Percentiles rank a stretch among this genome's conserved stretches.
These are phyloP conservation scores for Mycena rebaudengoi DNA, from an alignment of 768 basidiomycete species.

Conservation along the genomic window DNA sequence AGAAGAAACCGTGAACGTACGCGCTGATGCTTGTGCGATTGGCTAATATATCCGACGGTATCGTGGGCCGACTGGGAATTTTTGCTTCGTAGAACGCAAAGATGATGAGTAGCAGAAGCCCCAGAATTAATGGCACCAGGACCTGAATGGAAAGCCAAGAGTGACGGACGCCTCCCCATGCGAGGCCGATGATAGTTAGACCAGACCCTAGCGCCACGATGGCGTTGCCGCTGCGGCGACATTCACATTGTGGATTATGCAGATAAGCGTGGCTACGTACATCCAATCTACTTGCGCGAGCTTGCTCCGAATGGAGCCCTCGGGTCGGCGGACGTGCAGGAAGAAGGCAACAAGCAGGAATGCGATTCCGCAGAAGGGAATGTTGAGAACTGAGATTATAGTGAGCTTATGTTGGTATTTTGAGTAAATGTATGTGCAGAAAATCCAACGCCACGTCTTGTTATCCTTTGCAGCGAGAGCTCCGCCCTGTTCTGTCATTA, in stretches of 20 bases:
- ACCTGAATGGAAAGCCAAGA: slow-evolving; percentile 46
- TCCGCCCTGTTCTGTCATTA: slow-evolving; percentile 8
- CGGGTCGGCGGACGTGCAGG: background rate
- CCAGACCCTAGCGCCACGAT: slow-evolving; percentile 41
- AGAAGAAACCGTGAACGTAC: slow-evolving; percentile 28
- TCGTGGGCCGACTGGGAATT: slow-evolving; percentile 25
- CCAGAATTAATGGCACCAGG: slow-evolving; percentile 48
- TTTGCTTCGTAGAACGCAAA: slow-evolving; percentile 37
- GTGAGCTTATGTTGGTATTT: too few species aligned
- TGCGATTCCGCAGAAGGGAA: background rate
- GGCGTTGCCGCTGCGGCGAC: slow-evolving; percentile 39
- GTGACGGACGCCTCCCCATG: slow-evolving; percentile 48
- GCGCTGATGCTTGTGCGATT: slow-evolving; percentile 49
- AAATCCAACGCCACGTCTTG: slow-evolving; percentile 37
- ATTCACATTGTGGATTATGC: background rate
- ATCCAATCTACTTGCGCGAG: background rate
- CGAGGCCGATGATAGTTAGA: slow-evolving; percentile 43
- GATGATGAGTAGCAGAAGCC: slow-evolving; percentile 35
- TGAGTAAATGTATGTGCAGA: too few species aligned
- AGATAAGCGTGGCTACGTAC: background rate
- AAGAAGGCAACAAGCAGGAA: background rate
- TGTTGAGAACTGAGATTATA: background rate
- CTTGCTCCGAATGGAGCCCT: background rate
- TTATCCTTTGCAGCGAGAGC: slow-evolving; percentile 22
- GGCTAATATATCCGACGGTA: slow-evolving; percentile 39